Conservation (phyloP, 73 alveolate species). For the Symbiodinium natans region DNA sequence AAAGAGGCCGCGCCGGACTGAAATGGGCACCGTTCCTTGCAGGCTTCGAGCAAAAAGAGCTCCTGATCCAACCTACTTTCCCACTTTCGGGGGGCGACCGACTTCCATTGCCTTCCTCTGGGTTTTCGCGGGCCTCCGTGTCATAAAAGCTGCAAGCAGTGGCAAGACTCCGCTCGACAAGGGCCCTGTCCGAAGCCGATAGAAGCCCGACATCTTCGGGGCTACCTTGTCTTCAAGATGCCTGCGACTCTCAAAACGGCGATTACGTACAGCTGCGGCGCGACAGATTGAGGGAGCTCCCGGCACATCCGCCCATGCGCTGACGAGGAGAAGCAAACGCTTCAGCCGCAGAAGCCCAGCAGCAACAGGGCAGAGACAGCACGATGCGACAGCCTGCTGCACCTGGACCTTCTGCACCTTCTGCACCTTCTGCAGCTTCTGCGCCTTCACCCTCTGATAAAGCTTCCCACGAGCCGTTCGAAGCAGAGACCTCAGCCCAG, state of each 20-base stretch:
- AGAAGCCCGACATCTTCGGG: neutral
- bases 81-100: neutral
- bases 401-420: no score
- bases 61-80: neutral
- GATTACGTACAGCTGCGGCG: neutral
- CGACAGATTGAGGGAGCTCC: neutral
- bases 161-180: neutral
- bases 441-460: neutral
- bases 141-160: neutral
- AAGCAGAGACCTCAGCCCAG: neutral
- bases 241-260: neutral
- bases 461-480: neutral
- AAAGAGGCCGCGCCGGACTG: neutral
- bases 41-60: neutral
- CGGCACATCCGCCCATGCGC: neutral
- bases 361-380: neutral
- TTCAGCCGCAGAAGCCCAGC: neutral
- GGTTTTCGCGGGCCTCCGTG: neutral
- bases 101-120: neutral
- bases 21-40: neutral
- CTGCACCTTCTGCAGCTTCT: no score
- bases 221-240: neutral
- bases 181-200: neutral
- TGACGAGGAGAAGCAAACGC: neutral
- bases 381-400: neutral